phyloP scores from a whole-genome alignment of 805 yeast genomes.

The Candida morakotiae region DNA sequence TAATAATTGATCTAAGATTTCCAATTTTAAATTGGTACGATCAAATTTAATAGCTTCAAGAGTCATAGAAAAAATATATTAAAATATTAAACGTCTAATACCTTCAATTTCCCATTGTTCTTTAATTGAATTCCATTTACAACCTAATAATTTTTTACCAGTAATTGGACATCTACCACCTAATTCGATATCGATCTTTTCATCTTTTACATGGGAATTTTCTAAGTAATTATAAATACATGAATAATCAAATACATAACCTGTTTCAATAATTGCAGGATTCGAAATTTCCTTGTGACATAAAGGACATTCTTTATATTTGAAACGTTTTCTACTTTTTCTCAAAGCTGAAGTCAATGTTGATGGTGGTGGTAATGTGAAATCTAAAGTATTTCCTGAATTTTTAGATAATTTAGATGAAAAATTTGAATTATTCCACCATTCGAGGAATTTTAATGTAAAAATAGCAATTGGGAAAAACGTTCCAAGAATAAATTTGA shows the following conservation, averaged over 20 bases:
- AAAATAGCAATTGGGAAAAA: constrained; percentile 81
- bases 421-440: constrained; percentile 86
- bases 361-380: constrained; percentile 47
- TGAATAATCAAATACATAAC: constrained; percentile 83
- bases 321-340: constrained; percentile 17
- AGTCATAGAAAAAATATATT: constrained; percentile 11
- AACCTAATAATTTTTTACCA: constrained; percentile 65
- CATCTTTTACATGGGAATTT: constrained; percentile 35
- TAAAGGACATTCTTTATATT: constrained; percentile 54
- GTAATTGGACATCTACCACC: constrained; percentile 86
- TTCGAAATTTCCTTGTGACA: constrained; percentile 63
- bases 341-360: constrained; percentile 15
- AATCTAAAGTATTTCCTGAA: constrained; percentile 42
- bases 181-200: constrained; percentile 28
- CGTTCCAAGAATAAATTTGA: constrained; percentile 39
- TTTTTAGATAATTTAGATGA: constrained; percentile 53
- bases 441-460: constrained; percentile 76
- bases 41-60: constrained; percentile 67
- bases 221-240: constrained; percentile 70
- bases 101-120: constrained; percentile 74
- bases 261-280: constrained; percentile 89
- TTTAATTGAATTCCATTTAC: constrained; percentile 54
- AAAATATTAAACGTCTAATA: constrained; percentile 68
- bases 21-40: constrained; percentile 40
- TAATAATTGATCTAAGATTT: constrained; percentile 73